phyloP scores from a whole-genome alignment of 1,284 basidiomycete genomes.

The Butyriboletus appendiculatus region DNA sequence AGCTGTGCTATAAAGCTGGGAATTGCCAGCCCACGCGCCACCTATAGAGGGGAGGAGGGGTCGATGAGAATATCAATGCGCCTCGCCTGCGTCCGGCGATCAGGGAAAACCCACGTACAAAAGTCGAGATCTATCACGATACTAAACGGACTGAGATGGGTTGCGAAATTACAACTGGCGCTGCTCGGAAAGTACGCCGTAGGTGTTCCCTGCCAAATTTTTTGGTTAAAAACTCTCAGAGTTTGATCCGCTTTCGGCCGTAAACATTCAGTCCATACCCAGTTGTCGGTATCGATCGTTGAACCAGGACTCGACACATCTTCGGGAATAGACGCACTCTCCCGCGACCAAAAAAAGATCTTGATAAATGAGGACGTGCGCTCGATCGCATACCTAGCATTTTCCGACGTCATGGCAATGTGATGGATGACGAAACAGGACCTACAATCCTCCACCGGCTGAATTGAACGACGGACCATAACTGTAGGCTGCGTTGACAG shows the following conservation, averaged over 20 bases:
- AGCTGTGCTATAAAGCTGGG: constrained; percentile 24
- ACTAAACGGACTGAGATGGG: constrained; percentile 22
- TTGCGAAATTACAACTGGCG: constrained; percentile 16
- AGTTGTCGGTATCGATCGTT: constrained; percentile 20
- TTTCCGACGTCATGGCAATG: not conserved
- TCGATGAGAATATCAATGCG: not conserved
- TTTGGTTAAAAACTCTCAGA: not conserved
- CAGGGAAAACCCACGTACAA: constrained; percentile 15
- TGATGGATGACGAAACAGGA: not conserved
- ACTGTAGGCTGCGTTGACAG: constrained; percentile 43
- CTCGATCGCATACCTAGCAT: constrained; percentile 31
- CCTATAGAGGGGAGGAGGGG: constrained; percentile 25
- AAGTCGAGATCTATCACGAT: constrained; percentile 28
- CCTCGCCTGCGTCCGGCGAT: not conserved
- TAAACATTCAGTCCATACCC: constrained; percentile 18
- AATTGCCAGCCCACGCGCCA: constrained; percentile 44
- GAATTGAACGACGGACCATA: constrained; percentile 65
- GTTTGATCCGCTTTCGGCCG: too few relatives aligned
- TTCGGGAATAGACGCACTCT: constrained; percentile 9
- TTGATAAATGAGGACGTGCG: constrained; percentile 23
- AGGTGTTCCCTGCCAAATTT: constrained; percentile 18
- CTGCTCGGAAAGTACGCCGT: constrained; percentile 26
- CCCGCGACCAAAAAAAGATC: constrained; percentile 28
- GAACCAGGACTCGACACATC: constrained; percentile 20
- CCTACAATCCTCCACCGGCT: constrained; percentile 59